Conservation (phyloP, 257 asterid genomes). For the Verbascum thapsus region DNA sequence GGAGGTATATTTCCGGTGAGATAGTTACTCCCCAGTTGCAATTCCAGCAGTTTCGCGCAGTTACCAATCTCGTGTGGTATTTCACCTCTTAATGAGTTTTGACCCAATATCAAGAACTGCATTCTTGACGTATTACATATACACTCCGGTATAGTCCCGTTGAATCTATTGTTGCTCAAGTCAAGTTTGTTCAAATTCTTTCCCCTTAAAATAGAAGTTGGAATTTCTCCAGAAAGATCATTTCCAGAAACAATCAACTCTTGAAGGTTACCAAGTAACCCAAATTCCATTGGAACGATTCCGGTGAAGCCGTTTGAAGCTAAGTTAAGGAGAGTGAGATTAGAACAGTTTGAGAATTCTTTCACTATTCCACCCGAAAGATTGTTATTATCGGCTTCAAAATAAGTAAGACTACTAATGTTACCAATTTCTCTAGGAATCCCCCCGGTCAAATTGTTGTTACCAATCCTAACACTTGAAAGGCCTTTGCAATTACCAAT, state of each 20-base stretch:
- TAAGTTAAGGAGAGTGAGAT: slow-evolving; percentile 79
- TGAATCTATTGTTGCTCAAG: slow-evolving; percentile 69
- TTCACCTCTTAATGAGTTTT: slow-evolving; percentile 66
- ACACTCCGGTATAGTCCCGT: slow-evolving; percentile 66
- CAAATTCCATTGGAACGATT: slow-evolving; percentile 77
- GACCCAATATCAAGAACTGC: slow-evolving; percentile 73
- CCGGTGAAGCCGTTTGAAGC: slow-evolving; percentile 86
- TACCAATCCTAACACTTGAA: slow-evolving; percentile 81
- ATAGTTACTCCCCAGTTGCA: slow-evolving; percentile 74
- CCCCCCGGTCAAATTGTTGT: slow-evolving; percentile 72
- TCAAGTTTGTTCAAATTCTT: slow-evolving; percentile 86
- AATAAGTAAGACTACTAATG: slow-evolving; percentile 81
- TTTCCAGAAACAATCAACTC: slow-evolving; percentile 84
- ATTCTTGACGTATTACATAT: slow-evolving; percentile 76
- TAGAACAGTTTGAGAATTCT: slow-evolving; percentile 75
- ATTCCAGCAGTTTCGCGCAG: slow-evolving; percentile 79
- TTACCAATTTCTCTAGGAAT: slow-evolving; percentile 81
- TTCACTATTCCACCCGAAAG: slow-evolving; percentile 80
- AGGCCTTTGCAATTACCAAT: slow-evolving; percentile 76
- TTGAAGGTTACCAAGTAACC: slow-evolving; percentile 65
- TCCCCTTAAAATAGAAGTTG: slow-evolving; percentile 58
- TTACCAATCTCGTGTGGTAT: slow-evolving; percentile 84
- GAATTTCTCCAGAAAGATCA: slow-evolving; percentile 70
- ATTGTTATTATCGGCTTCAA: slow-evolving; percentile 81
- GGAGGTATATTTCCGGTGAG: slow-evolving; percentile 80